Base-by-base conservation (phyloP, 768 basidiomycete genomes). In the Leccinum imitatum region DNA sequence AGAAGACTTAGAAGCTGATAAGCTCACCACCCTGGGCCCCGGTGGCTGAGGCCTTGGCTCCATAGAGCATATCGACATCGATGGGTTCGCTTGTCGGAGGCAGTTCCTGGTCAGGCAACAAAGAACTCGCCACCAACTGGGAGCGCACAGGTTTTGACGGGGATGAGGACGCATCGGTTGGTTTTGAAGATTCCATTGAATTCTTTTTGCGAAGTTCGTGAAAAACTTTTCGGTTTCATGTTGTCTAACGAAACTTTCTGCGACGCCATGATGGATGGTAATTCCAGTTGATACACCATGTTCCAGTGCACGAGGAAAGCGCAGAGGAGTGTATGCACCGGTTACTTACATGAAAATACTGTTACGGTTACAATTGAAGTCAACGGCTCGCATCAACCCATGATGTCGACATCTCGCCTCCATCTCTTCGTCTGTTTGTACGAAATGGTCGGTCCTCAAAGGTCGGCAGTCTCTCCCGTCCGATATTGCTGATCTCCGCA, bases 1-100 rank as follows among this genome's bases (percentile, higher is more conserved):
- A 25, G 23, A 15, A 39, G 54, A 46, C 25, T 46, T 25, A 25
- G 23, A 25, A 25, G 23, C 23, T 47, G 41, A 51, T 9, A 37
- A 56, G 65, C 77, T 58, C 60, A 81, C 81, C 56, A 62, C 73
- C 70, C 52, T 70, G 68, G 57, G 58, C 62, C 65, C 23, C 23
- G 23, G 23, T 62, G 51, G 68, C 64, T 19, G 71, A 69, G 25
- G 77, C 74, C 21, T 80, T 81, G 46, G 81, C 82, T 13, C 79
- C 11, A 15, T 59, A 79, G 53, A 85, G 63, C 84, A 90, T 86
- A 68, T 91, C 90, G 11, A 92, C 81, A 63, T 93, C 90, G 58
- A 91, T 82, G 30, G 83, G 79, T 58, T 92, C 89, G 63, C 90
- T 92, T 3, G 89, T 89, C 0, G 90, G 90, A 27, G 91, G 90